Evolutionary conservation across 805 yeast species (phyloP).

Genomic region (Metschnikowia kofuensis): DNA sequence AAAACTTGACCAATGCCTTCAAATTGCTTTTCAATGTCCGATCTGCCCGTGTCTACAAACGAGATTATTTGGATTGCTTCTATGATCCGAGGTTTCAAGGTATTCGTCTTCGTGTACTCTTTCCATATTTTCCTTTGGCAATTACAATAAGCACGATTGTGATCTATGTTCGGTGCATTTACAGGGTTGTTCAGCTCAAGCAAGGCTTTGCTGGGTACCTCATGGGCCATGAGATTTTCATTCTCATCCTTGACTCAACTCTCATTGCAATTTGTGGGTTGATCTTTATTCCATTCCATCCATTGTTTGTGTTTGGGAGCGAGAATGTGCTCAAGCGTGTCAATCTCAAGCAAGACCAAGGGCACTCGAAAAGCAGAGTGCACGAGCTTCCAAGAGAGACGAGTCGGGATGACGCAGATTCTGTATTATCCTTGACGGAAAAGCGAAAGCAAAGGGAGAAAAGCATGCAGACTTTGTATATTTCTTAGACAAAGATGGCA

Average conservation of each 20-base stretch:
- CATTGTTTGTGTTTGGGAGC: conserved; percentile 25
- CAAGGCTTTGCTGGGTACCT: conserved; percentile 37
- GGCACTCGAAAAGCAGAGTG: not conserved
- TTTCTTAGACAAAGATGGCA: too few species aligned
- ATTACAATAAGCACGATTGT: conserved; percentile 28
- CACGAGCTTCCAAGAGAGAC: not conserved
- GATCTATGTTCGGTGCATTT: conserved; percentile 32
- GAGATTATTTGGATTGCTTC: conserved; percentile 23
- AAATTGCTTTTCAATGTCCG: conserved; percentile 26
- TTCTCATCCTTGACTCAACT: conserved; percentile 20
- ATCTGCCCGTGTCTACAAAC: conserved; percentile 22
- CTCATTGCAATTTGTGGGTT: conserved; percentile 9
- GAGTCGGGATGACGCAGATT: too few species aligned
- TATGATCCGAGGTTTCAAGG: conserved; percentile 27
- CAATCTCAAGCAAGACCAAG: conserved; percentile 1
- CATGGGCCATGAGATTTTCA: conserved; percentile 31
- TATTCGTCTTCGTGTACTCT: conserved; percentile 25
- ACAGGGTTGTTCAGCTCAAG: conserved; percentile 37
- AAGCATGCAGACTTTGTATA: too few species aligned
- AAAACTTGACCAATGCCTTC: conserved; percentile 22
- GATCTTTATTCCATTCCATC: conserved; percentile 28
- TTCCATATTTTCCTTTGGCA: conserved; percentile 32
- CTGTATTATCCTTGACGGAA: not conserved
- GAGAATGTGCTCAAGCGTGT: not conserved
- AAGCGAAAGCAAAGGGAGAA: not conserved